Base-by-base conservation (phyloP, 2,329 filamentous ascomycete species). In the Talaromyces sp. region DNA sequence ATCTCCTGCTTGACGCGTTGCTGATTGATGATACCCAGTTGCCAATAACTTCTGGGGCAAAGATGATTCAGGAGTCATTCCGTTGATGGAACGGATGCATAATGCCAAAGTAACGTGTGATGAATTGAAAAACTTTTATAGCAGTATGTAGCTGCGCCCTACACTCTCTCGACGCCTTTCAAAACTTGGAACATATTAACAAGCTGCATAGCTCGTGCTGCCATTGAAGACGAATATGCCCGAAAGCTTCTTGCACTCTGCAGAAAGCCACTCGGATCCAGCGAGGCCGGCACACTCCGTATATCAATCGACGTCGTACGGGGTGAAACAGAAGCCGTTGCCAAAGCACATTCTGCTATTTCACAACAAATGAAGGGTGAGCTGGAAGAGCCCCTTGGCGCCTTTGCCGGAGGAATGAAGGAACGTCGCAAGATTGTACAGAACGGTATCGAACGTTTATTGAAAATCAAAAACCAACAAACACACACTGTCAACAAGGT, bases 41-140 rank as follows among this genome's bases (percentile, higher is more conserved):
- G 94, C 95, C 71, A 99, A 99, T 81, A 99, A 99, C 76, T 99
- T 99, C 78, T 99, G 95, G 95, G 95, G 95, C 66, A 98, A 96
- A 82, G 94, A 98, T 76, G 95, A 99, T 82, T 95, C 94, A 57
- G 96, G 95, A 74, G 93, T 99, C 72, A 84, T 84, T 53, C 96
- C 95, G 62, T 86, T 99, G 72, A 84, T 99, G 33, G 91, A 94
- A 75, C 94, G 95, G 72, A 96, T 99, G 92, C 89, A 92, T 73
- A 89, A 88, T 76, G 92, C 95, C 56, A 99, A 99, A 82, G 87
- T 90, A 70, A 97, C 95, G 30, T 93, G 89, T 74, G 96, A 99
- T 77, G 95, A 99, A 78, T 78, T 99, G 57, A 94, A 91, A 73
- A 82, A 89, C 9, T 99, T 99, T 79, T 99, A 99, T 76, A 87